A percentile compares a stretch with the other conserved stretches of the same genome.
Conservation (phyloP, 768 basidiomycete genomes). For the Rhizopogon salebrosus region DNA sequence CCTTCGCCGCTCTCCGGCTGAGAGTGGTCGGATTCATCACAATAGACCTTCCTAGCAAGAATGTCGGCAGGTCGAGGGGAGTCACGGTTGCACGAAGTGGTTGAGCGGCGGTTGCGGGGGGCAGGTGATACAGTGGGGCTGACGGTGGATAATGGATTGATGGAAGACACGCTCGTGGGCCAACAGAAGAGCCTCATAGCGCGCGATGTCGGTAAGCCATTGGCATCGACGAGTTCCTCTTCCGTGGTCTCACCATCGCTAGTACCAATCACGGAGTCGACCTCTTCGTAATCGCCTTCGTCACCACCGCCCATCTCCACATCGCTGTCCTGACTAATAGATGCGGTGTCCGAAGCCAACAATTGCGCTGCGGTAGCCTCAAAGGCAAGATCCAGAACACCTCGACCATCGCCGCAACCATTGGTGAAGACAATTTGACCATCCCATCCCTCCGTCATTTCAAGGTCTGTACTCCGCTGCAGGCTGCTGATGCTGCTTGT, state of each 20-base stretch:
- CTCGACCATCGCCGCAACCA: slow-evolving; percentile 42
- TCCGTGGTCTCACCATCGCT: slow-evolving; percentile 77
- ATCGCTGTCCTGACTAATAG: slow-evolving; percentile 49
- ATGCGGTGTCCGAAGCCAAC: slow-evolving; percentile 42
- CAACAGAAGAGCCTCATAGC: slow-evolving; percentile 70
- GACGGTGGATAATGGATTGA: slow-evolving; percentile 75
- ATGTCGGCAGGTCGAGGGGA: slow-evolving; percentile 66
- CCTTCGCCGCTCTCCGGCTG: slow-evolving; percentile 30
- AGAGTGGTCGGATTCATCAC: slow-evolving; percentile 40
- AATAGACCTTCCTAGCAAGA: slow-evolving; percentile 54
- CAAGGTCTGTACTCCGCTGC: slow-evolving; percentile 39
- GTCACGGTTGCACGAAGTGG: slow-evolving; percentile 26
- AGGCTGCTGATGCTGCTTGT: slow-evolving; percentile 30
- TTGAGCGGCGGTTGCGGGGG: slow-evolving; percentile 26
- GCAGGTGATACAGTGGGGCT: slow-evolving; percentile 49
- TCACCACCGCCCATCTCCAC: slow-evolving; percentile 30
- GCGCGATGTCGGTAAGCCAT: slow-evolving; percentile 68
- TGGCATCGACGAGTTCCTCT: slow-evolving; percentile 75
- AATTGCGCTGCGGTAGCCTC: slow-evolving; percentile 56
- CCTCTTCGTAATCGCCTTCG: slow-evolving; percentile 34
- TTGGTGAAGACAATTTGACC: slow-evolving; percentile 73
- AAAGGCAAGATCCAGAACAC: slow-evolving; percentile 64
- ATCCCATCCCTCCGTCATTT: slow-evolving; percentile 70
- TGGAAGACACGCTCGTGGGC: slow-evolving; percentile 55
- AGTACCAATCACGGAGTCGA: slow-evolving; percentile 43